Evolutionary conservation across 495 filamentous ascomycete species (phyloP).

Genomic region (Oidiodendron maius): DNA sequence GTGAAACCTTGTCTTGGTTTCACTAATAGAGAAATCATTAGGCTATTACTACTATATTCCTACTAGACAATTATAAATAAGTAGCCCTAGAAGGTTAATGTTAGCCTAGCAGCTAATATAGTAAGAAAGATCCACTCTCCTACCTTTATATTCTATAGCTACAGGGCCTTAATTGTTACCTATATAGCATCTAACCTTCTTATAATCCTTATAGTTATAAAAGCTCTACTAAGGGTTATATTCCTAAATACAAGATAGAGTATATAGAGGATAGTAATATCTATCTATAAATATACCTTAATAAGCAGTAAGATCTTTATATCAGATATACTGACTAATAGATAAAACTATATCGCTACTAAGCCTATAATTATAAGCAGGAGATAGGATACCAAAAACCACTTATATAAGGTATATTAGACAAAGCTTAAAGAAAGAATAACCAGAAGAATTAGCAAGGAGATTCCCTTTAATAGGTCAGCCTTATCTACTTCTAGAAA

Average conservation of each 20-base stretch:
- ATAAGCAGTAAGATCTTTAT: too few relatives aligned
- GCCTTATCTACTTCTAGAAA: constrained; percentile 5
- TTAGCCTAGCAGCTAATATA: constrained; percentile 21
- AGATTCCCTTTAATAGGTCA: constrained; percentile 11
- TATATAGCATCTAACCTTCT: too few relatives aligned
- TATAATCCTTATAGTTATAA: too few relatives aligned
- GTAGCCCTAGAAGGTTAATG: constrained; percentile 25
- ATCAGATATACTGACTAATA: not conserved
- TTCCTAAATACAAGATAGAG: too few relatives aligned
- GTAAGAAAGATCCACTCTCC: constrained; percentile 27
- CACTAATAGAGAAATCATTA: constrained; percentile 23
- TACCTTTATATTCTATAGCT: constrained; percentile 24
- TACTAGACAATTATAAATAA: constrained; percentile 32
- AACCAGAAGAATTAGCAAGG: not conserved
- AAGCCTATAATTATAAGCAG: constrained; percentile 1
- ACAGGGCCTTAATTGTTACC: constrained; percentile 21
- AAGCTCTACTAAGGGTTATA: too few relatives aligned
- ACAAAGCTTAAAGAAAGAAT: constrained; percentile 2
- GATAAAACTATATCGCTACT: not conserved
- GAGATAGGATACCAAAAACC: constrained; percentile 3
- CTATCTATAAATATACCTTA: too few relatives aligned
- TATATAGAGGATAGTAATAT: too few relatives aligned
- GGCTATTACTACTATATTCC: constrained; percentile 22
- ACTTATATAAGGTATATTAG: constrained; percentile 10
- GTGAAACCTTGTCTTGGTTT: constrained; percentile 29